Conservation (phyloP, 257 asterid species). For the Jasminum sambac region DNA sequence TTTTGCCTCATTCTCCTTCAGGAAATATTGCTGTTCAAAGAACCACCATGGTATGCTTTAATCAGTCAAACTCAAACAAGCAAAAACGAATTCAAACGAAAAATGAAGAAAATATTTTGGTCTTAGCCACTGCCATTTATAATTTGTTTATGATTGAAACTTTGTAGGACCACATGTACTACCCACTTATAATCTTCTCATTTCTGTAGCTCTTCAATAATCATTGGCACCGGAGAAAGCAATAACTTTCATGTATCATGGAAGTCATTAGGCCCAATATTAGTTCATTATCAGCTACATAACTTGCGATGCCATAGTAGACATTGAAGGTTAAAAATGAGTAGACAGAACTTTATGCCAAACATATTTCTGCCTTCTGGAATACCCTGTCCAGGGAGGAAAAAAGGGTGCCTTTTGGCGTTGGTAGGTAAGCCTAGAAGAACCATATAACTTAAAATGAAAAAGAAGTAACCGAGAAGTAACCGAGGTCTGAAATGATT, state of each 20-base stretch:
- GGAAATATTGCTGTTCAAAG: constrained; percentile 60
- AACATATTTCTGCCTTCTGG: neutral
- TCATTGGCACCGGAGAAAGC: constrained; percentile 7
- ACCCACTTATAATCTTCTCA: neutral
- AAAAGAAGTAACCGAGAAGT: neutral
- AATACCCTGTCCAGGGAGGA: neutral
- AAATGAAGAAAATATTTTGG: neutral
- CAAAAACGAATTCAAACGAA: neutral
- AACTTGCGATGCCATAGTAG: neutral
- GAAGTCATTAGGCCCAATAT: neutral
- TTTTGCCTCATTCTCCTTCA: constrained; percentile 53
- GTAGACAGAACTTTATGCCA: neutral
- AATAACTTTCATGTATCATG: neutral
- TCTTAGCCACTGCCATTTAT: constrained; percentile 6
- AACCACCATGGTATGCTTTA: constrained; percentile 11
- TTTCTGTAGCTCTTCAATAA: neutral
- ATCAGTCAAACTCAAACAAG: constrained; percentile 2
- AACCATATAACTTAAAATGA: neutral
- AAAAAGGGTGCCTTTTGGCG: neutral
- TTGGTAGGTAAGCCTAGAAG: neutral
- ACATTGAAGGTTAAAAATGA: neutral
- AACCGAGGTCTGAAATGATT: neutral
- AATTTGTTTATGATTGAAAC: neutral
- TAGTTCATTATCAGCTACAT: neutral
- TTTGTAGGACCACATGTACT: too few species aligned